Evolutionary conservation across 192 early-diverging fungal species (phyloP), one percentile per base, ranked within the genome.

Genomic region (Allomyces macrogynus): DNA sequence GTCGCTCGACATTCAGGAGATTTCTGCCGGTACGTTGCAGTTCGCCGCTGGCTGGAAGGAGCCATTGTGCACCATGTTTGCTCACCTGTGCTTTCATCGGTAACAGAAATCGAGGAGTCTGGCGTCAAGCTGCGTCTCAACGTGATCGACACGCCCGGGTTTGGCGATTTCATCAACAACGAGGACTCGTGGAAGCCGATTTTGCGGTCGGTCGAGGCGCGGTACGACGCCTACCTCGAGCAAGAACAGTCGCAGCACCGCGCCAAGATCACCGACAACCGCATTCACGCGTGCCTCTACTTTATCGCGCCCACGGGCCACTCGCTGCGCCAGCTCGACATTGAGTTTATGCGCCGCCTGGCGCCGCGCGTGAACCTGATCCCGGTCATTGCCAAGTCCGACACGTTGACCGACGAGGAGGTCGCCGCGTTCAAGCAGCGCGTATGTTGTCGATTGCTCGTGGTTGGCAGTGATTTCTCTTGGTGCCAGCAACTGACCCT

Each of bases 101-200:
- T n/a, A n/a, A 16, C 63, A 72, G 94, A 95, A 22, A 91, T 99
- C 67, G 90, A 99, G 74, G 95, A 99, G 72, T 95, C 89, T 71
- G 92, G 90, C 24, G 93, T 99, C 65, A 86, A 85, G 69, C 82
- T 99, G 61, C 85, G 88, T 72, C 80, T 99, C 16, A 95, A 86
- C 43, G 89, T 99, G 24, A 92, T 94, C 22, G 95, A 99, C 70
- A 97, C 95, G 24, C 95, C 94, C 57, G 95, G 93, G 16, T 98
- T 92, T 72, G 93, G 95, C 67, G 95, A 98, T 73, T 91, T 91
- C 75, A 89, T 99, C 70, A 99, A 97, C 80, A 99, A 99, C 75
- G 93, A 97, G 65, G 86, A 91, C 61, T 90, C 89, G 73, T 98
- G 95, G 95, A 90, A 95, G 73, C 92, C 95, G 8, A 92, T 98